Evolutionary conservation across 2,329 filamentous ascomycete species (phyloP).

Genomic region (Fusarium graminum): DNA sequence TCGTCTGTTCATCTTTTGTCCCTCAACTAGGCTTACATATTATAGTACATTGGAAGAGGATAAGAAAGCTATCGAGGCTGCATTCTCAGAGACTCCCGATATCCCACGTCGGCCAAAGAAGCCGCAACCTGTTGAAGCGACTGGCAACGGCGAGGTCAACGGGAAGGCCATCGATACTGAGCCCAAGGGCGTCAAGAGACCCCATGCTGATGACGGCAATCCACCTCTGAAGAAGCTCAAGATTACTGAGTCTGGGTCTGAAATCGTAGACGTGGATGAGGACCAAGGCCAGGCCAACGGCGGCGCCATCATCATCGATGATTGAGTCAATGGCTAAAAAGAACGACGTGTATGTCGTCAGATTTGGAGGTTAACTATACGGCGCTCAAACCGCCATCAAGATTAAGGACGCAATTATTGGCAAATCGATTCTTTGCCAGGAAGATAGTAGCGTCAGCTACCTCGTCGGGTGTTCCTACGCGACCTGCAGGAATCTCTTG

Average conservation of each 20-base stretch:
- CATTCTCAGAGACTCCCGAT: conserved; percentile 58
- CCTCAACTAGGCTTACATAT: conserved; percentile 46
- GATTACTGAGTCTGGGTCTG: conserved; percentile 52
- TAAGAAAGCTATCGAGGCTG: conserved; percentile 68
- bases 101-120: conserved; percentile 69
- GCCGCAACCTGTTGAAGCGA: conserved; percentile 53
- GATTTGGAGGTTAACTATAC: conserved; percentile 55
- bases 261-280: conserved; percentile 65
- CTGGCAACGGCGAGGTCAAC: conserved; percentile 57
- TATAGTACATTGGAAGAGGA: conserved; percentile 58
- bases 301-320: conserved; percentile 76
- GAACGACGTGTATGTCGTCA: conserved; percentile 24
- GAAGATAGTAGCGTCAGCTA: conserved; percentile 86
- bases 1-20: conserved; percentile 49
- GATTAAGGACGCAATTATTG: conserved; percentile 87
- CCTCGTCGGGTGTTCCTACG: conserved; percentile 76
- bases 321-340: conserved; percentile 55
- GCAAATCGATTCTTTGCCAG: conserved; percentile 83
- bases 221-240: conserved; percentile 65
- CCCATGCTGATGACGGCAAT: conserved; percentile 58
- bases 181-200: conserved; percentile 61
- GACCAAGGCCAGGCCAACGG: conserved; percentile 50
- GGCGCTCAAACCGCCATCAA: conserved; percentile 87
- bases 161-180: conserved; percentile 56
- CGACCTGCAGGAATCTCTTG: conserved; percentile 72